Percentiles rank a stretch among this genome's conserved stretches.
Evolutionary conservation across 192 early-diverging fungal genomes (phyloP).

Genomic region (Dissophora ornata): DNA sequence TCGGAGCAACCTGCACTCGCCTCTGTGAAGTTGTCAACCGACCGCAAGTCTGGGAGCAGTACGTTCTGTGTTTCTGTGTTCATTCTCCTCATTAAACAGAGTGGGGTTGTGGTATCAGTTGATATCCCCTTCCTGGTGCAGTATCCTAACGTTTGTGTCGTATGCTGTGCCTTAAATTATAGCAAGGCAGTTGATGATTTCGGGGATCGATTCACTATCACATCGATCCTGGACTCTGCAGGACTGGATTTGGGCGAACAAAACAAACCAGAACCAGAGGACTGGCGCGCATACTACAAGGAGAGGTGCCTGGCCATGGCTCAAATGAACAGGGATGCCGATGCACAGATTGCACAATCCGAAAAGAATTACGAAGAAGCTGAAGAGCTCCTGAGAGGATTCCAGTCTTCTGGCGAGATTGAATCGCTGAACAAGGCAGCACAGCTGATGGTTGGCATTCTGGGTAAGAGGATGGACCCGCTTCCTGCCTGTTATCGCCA

Average conservation of each 20-base stretch:
- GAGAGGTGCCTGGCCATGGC: conserved; percentile 44
- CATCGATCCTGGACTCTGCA: conserved; percentile 57
- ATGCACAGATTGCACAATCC: conserved; percentile 53
- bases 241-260: conserved; percentile 58
- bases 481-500: neutral
- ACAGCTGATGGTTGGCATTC: conserved; percentile 59
- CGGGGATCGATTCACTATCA: conserved; percentile 63
- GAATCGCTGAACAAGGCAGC: conserved; percentile 57
- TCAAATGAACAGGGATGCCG: conserved; percentile 43
- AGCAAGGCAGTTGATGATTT: conserved; percentile 66
- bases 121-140: too few relatives aligned
- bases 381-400: conserved; percentile 55
- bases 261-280: conserved; percentile 56
- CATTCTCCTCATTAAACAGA: neutral
- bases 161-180: neutral
- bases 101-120: too few relatives aligned
- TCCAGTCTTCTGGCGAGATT: conserved; percentile 56
- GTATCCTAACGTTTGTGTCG: too few relatives aligned
- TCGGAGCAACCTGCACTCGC: conserved; percentile 40
- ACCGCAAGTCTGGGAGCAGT: conserved; percentile 50
- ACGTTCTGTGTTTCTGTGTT: conserved; percentile 13
- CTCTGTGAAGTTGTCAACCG: conserved; percentile 31
- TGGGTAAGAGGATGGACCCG: conserved; percentile 60
- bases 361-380: conserved; percentile 58
- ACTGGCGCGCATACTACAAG: conserved; percentile 61